Base-by-base conservation (phyloP, 163 green algal genomes). In the Prototheca wickerhamii region DNA sequence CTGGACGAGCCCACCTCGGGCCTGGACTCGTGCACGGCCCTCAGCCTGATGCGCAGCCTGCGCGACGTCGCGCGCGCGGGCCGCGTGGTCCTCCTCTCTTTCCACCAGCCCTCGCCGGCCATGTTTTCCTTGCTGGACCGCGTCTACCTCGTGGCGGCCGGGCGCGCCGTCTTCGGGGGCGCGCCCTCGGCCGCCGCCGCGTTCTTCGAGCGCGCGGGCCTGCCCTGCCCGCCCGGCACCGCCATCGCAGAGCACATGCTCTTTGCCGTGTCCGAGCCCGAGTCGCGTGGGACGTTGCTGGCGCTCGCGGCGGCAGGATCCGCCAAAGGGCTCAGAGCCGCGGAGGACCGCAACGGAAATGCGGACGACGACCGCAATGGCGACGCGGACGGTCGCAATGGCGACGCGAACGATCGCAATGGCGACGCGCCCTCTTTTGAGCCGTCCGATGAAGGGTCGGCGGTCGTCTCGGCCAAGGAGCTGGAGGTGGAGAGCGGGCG, bases 81-180 rank as follows among this genome's bases (percentile, higher is more conserved):
- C 3, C 61, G 79, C 35, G 82, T 81, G 20, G 82, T 89, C 21
- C 59, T 83, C 28, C 54, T 88, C n/a, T 85, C 82, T 21, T 65
- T 88, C 44, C 82, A 89, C 80, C 82, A 88, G 70, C 82, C 82
- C 52, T 73, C 65, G 2, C 74, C 78, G 1, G 63, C 61, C 28
- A 77, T 86, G 55, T 81, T 80, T 34, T 49, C n/a, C 17, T 44
- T 76, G 28, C 69, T 88, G n/a, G 80, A 86, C 37, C 23, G 75
- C 15, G 67, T 68, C 18, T 68, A 64, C 26, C 59, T 76, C 5
- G 43, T 81, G 67, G 72, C 62, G 28, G 26, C 34, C 4, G 72
- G 72, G 4, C 56, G 43, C 28, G 63, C 49, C 42, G 29, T 76
- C 26, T 80, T 71, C 46, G 21, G 37, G 12, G 73, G 73, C 3